Conservation (phyloP, 2,329 filamentous ascomycete species). For the Scedosporium apiospermum region DNA sequence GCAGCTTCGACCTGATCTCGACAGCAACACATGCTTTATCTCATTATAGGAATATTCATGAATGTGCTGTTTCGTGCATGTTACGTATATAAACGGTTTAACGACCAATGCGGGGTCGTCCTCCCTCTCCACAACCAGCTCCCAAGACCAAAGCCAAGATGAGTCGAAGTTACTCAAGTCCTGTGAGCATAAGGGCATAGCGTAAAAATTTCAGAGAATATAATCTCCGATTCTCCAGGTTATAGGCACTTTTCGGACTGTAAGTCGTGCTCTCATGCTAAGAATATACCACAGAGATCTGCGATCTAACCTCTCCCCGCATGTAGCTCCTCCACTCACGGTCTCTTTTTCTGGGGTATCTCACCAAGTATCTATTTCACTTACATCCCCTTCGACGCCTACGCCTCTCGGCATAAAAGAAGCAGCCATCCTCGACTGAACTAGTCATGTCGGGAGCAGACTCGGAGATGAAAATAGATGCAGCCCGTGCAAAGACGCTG, state of each 20-base stretch:
- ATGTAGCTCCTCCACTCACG: too few relatives aligned
- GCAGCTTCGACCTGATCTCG: neutral
- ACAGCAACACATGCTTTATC: neutral
- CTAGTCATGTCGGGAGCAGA: neutral
- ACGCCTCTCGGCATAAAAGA: neutral
- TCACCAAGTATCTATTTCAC: neutral
- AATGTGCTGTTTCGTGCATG: neutral
- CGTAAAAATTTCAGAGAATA: neutral
- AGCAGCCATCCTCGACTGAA: neutral
- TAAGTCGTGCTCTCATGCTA: neutral
- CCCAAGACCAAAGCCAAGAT: neutral
- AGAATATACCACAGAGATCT: neutral
- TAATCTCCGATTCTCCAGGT: neutral
- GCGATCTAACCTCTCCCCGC: neutral
- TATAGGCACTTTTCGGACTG: neutral
- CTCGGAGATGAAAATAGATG: constrained; percentile 50
- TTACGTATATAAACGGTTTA: neutral
- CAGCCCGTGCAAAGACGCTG: constrained; percentile 51
- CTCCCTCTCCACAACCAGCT: neutral
- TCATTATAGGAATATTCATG: neutral
- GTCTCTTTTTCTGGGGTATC: neutral
- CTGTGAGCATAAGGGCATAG: neutral
- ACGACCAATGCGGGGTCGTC: neutral
- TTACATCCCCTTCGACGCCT: neutral
- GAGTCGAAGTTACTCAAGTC: neutral